Base-by-base conservation (phyloP, 371 early-diverging fungal species). In the Mucor plumbeus region DNA sequence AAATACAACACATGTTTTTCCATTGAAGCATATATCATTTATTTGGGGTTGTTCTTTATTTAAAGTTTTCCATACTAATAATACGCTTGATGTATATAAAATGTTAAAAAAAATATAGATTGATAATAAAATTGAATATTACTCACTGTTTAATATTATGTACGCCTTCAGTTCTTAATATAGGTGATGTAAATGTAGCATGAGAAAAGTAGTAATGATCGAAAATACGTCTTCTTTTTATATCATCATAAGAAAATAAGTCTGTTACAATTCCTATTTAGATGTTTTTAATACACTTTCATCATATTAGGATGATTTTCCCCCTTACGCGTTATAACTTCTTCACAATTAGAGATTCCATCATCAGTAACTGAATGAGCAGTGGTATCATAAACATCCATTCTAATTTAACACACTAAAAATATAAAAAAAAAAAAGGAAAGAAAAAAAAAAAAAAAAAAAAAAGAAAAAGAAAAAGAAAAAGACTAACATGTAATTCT, bases 41-140 rank as follows among this genome's bases (percentile, higher is more conserved):
- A 86, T 77, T 6, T 71, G 72, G 0, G 86, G 86, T 55, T 80
- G 77, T 48, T 74, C 74, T 61, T 71, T 77, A 67, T 86, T 86
- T 54, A 84, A 66, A 8, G 82, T 76, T 2, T 79, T 80, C 86
- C 86, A 84, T 1, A 87, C 84, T 4, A 82, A 64, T 35, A 80
- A 77, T 3, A 84, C 78, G 50, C 81, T 83, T 26, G 33, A 21
- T 14, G n/a, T 53, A 31, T 31, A 10, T 19, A 26, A 26, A 26
- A 26, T 35, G 8, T 33, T 36, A 58, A 58, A 38, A 58, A n/a
- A 40, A 58, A 35, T 1, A 26, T 26, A 3, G 3, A 26, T 26
- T 26, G 26, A 26, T 26, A 26, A 26, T 26, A 26, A 26, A 3
- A 26, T 26, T 34, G 43, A 4, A 21, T 21, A 39, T 13, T 17